A percentile compares a stretch with the other conserved stretches of the same genome.
Evolutionary conservation across 345 rosid species (phyloP).

Genomic region (Euphorbia pulcherrima): DNA sequence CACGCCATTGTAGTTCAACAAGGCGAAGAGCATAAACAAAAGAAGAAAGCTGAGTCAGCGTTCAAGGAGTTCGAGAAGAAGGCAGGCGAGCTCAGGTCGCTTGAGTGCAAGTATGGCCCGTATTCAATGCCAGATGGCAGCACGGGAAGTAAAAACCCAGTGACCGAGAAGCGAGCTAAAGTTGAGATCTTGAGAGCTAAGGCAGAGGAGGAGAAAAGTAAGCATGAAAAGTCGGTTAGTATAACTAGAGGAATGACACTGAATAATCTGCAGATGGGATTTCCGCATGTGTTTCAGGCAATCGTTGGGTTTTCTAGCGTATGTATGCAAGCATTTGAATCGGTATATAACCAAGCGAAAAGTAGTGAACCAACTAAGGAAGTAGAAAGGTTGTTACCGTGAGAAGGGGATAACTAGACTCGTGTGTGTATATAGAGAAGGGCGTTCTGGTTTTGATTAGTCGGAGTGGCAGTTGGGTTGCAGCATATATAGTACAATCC

Average conservation of each 20-base stretch:
- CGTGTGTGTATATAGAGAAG: constrained; percentile 18
- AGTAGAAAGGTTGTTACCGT: constrained; percentile 48
- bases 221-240: constrained; percentile 68
- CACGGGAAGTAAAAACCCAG: constrained; percentile 45
- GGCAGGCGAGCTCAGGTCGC: constrained; percentile 52
- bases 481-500: neutral
- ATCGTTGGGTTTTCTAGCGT: constrained; percentile 90
- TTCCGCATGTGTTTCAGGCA: constrained; percentile 86
- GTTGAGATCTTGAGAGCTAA: constrained; percentile 55
- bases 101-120: constrained; percentile 70
- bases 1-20: constrained; percentile 89
- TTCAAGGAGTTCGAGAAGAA: constrained; percentile 71
- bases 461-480: no score
- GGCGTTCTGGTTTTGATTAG: no score
- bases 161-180: constrained; percentile 60
- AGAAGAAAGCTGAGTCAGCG: constrained; percentile 66
- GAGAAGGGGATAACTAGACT: no score
- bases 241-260: constrained; percentile 79
- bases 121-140: constrained; percentile 46
- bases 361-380: constrained; percentile 41
- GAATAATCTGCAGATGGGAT: constrained; percentile 88
- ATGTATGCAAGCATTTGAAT: constrained; percentile 82
- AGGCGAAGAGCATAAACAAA: constrained; percentile 75
- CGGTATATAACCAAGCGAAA: constrained; percentile 72
- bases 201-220: constrained; percentile 81